Percentiles rank a stretch among this genome's conserved stretches.
Conservation (phyloP, 2,329 filamentous ascomycete genomes). For the Capronia epimyces region DNA sequence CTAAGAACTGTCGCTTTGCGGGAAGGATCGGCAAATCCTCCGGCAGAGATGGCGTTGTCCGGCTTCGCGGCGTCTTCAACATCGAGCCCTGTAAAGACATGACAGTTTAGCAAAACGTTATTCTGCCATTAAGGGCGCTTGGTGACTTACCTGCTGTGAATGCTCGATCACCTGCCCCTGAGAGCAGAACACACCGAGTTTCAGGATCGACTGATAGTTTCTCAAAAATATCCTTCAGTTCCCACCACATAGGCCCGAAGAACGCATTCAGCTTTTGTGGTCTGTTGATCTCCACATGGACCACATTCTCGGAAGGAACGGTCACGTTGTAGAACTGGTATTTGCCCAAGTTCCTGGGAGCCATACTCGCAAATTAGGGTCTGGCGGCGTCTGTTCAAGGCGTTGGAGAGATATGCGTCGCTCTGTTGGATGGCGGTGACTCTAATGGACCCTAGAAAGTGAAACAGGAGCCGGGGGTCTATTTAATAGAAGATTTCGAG, state of each 20-base stretch:
- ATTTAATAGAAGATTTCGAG: too few species aligned
- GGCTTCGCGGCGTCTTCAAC: conserved; percentile 62
- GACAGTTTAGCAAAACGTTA: background rate
- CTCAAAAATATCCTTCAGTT: conserved; percentile 67
- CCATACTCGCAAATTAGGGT: conserved; percentile 7
- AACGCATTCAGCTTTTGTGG: conserved; percentile 86
- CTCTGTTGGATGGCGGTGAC: too few species aligned
- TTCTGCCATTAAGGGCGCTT: background rate
- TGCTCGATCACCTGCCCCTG: conserved; percentile 72
- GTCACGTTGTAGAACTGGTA: conserved; percentile 64
- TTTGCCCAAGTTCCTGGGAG: conserved; percentile 7
- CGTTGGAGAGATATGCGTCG: background rate
- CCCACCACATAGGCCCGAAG: conserved; percentile 75
- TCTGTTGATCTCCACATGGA: conserved; percentile 88
- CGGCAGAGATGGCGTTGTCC: conserved; percentile 39
- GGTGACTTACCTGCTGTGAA: conserved; percentile 56
- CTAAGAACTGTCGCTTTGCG: conserved; percentile 59
- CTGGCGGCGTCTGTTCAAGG: too few species aligned
- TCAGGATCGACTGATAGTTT: conserved; percentile 65
- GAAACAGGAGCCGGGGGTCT: too few species aligned
- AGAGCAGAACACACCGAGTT: conserved; percentile 72
- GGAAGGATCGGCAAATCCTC: conserved; percentile 51
- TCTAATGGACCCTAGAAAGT: too few species aligned
- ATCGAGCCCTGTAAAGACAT: conserved; percentile 63
- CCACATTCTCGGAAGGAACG: conserved; percentile 67